phyloP scores from a whole-genome alignment of 2,329 filamentous ascomycete genomes.

The Aureobasidium zeae region DNA sequence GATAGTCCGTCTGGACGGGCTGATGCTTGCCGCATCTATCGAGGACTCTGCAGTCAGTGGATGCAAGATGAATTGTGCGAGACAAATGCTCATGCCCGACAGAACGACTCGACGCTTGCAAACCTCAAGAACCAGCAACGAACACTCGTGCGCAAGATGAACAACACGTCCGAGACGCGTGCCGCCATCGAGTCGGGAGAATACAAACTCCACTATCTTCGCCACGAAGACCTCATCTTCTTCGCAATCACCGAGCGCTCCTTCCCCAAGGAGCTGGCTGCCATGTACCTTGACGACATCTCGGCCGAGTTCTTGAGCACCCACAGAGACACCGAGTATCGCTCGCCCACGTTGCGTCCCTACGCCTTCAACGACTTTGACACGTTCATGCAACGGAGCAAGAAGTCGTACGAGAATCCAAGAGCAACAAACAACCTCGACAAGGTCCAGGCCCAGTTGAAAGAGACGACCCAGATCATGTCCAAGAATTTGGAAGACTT shows the following conservation, averaged over 20 bases:
- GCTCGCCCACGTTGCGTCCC: conserved; percentile 65
- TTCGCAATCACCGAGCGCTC: conserved; percentile 86
- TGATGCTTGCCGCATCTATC: conserved; percentile 89
- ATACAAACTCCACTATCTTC: conserved; percentile 84
- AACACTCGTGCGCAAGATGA: conserved; percentile 79
- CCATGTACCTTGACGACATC: conserved; percentile 94
- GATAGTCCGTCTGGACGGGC: conserved; percentile 89
- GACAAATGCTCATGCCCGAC: conserved; percentile 13
- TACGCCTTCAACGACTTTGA: conserved; percentile 99
- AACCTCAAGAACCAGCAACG: conserved; percentile 89
- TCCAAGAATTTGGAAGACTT: conserved; percentile 99
- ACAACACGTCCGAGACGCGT: conserved; percentile 79
- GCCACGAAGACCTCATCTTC: conserved; percentile 77
- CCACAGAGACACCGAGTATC: conserved; percentile 65
- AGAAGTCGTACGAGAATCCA: conserved; percentile 86
- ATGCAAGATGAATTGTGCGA: background rate
- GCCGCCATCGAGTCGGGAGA: conserved; percentile 80
- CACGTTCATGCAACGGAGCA: conserved; percentile 87
- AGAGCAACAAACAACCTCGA: conserved; percentile 87
- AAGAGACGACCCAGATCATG: conserved; percentile 98
- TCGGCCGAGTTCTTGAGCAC: conserved; percentile 81
- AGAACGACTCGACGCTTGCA: conserved; percentile 64
- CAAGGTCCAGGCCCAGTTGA: conserved; percentile 91
- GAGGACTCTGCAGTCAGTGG: conserved; percentile 53
- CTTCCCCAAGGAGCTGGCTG: conserved; percentile 95